These are phyloP conservation scores for Termitomyces sp. DNA, from an alignment of 768 basidiomycete species.

Conservation along the genomic window DNA sequence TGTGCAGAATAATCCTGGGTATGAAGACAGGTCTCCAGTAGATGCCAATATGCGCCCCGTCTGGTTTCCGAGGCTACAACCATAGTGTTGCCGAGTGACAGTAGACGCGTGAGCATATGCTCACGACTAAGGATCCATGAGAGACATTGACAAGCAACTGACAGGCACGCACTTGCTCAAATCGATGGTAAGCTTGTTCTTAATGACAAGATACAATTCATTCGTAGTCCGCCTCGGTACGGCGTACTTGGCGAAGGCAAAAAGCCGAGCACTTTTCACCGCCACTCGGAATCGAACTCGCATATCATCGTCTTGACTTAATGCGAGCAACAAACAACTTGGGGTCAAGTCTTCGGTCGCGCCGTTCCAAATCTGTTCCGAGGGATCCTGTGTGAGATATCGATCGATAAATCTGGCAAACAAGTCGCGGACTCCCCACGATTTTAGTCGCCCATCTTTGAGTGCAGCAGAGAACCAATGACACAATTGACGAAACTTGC, in stretches of 20 bases:
- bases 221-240: constrained; percentile 19
- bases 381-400: constrained; percentile 57
- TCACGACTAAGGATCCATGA: constrained; percentile 49
- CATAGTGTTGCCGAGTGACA: constrained; percentile 73
- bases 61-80: constrained; percentile 71
- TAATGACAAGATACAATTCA: constrained; percentile 43
- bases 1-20: constrained; percentile 31
- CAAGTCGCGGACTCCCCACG: constrained; percentile 66
- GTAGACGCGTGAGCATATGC: constrained; percentile 63
- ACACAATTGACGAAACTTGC: constrained; percentile 43
- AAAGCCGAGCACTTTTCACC: constrained; percentile 49
- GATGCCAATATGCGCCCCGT: constrained; percentile 81
- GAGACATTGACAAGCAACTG: not conserved
- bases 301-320: constrained; percentile 70
- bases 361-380: constrained; percentile 43
- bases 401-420: constrained; percentile 59
- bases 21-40: constrained; percentile 64
- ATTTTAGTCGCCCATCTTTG: constrained; percentile 33
- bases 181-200: constrained; percentile 34
- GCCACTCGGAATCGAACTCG: constrained; percentile 80
- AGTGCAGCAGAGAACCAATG: constrained; percentile 47
- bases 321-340: constrained; percentile 38
- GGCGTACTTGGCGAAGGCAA: constrained; percentile 39
- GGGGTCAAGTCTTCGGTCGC: constrained; percentile 27
- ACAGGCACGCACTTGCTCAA: constrained; percentile 41